These are phyloP conservation scores for Penicillium sp. DNA, from an alignment of 2,329 filamentous ascomycete species.

Conservation along the genomic window DNA sequence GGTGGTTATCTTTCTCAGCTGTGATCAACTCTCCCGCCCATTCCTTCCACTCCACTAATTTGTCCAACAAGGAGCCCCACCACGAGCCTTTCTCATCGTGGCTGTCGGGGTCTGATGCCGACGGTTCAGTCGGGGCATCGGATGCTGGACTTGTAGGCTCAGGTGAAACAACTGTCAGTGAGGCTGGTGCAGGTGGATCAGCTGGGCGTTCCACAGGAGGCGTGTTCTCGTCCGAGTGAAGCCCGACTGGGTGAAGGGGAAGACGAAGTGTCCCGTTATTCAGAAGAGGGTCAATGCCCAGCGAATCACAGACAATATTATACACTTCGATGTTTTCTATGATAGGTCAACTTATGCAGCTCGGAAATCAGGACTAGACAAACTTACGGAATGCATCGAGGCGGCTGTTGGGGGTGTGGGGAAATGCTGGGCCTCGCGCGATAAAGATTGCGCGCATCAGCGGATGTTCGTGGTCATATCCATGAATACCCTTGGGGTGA, in stretches of 20 bases:
- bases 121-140: conserved; percentile 1
- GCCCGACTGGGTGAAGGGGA: conserved; percentile 45
- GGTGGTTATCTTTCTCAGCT: conserved; percentile 30
- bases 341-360: conserved; percentile 8
- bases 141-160: conserved; percentile 6
- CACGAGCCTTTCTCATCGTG: conserved; percentile 27
- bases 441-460: conserved; percentile 96
- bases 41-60: conserved; percentile 35
- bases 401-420: conserved; percentile 76
- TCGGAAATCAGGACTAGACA: background rate
- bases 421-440: conserved; percentile 87
- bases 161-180: background rate
- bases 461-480: conserved; percentile 92
- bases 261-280: conserved; percentile 81
- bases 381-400: conserved; percentile 81
- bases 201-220: conserved; percentile 33
- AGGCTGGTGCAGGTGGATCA: conserved; percentile 27
- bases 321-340: conserved; percentile 92
- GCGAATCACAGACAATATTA: conserved; percentile 87
- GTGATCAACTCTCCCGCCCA: conserved; percentile 37
- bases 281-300: conserved; percentile 69
- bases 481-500: conserved; percentile 81
- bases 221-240: conserved; percentile 44
- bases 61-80: conserved; percentile 36
- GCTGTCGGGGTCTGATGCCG: conserved; percentile 16